phyloP scores from a whole-genome alignment of 495 filamentous ascomycete species.

The Immersiella caudata region DNA sequence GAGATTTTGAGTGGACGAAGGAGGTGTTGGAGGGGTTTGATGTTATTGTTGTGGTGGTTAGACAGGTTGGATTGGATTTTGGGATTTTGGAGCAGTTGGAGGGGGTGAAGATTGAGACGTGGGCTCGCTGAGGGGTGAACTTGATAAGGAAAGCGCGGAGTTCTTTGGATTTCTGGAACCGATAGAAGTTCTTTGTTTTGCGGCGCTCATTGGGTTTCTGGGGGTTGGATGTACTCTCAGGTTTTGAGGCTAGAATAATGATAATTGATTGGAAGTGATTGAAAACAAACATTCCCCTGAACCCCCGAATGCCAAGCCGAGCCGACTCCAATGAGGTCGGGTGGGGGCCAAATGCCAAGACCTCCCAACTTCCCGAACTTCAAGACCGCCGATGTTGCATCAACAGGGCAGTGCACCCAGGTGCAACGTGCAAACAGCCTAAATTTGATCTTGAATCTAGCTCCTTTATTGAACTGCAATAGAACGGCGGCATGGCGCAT shows the following conservation, averaged over 20 bases:
- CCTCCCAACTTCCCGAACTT: not conserved
- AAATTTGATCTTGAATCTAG: not conserved
- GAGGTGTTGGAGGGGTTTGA: constrained; percentile 34
- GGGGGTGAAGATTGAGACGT: constrained; percentile 33
- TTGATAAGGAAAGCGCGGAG: not conserved
- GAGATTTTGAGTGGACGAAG: constrained; percentile 30
- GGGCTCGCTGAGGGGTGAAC: constrained; percentile 24
- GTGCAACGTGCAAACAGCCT: not conserved
- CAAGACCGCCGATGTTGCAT: not conserved
- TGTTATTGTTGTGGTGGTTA: constrained; percentile 38
- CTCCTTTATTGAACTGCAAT: not conserved
- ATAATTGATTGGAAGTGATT: too few relatives aligned
- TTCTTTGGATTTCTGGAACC: not conserved
- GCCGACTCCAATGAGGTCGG: not conserved
- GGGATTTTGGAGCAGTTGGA: constrained; percentile 29
- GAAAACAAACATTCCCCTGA: not conserved
- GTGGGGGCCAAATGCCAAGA: not conserved
- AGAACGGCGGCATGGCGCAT: too few relatives aligned
- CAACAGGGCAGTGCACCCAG: not conserved
- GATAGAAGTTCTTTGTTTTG: too few relatives aligned
- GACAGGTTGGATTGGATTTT: constrained; percentile 37
- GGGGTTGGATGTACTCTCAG: too few relatives aligned
- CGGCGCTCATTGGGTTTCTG: not conserved
- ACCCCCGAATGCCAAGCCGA: not conserved
- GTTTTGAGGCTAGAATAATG: too few relatives aligned